These are phyloP conservation scores for Combretum micranthum DNA, from an alignment of 345 rosid genomes.

Conservation along the genomic window DNA sequence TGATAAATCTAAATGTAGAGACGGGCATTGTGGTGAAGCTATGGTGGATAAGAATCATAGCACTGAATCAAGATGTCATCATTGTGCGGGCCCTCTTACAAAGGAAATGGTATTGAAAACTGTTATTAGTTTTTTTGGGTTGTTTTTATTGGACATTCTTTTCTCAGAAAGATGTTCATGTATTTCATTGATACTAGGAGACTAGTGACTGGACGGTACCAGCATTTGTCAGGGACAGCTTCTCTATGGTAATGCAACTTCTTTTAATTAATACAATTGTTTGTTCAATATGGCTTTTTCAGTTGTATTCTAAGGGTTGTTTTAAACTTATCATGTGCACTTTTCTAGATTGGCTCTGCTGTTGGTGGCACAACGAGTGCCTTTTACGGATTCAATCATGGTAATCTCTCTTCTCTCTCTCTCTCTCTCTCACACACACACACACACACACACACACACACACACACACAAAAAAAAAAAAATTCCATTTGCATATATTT, in stretches of 20 bases:
- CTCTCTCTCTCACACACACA: no score
- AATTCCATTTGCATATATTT: no score
- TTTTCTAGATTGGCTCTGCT: slow-evolving; percentile 76
- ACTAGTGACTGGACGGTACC: slow-evolving; percentile 77
- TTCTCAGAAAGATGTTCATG: neutral
- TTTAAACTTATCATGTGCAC: neutral
- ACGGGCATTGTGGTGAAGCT: neutral
- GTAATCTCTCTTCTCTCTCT: slow-evolving; percentile 16
- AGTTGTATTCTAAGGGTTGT: neutral
- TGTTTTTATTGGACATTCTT: neutral
- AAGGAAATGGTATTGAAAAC: slow-evolving; percentile 46
- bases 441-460: no score
- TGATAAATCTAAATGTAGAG: no score
- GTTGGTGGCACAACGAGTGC: slow-evolving; percentile 79
- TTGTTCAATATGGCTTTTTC: no score
- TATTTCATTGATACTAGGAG: slow-evolving; percentile 40
- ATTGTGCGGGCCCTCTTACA: slow-evolving; percentile 89
- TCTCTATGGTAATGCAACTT: slow-evolving; percentile 57
- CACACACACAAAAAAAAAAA: no score
- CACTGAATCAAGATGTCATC: slow-evolving; percentile 48
- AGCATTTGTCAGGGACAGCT: slow-evolving; percentile 84
- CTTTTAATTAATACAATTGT: neutral
- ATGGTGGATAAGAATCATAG: slow-evolving; percentile 39
- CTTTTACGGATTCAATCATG: slow-evolving; percentile 70
- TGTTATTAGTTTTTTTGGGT: neutral